Percentiles rank a stretch among this genome's conserved stretches.
phyloP scores from a whole-genome alignment of 306 rosid genomes.

The Quillaja saponaria region DNA sequence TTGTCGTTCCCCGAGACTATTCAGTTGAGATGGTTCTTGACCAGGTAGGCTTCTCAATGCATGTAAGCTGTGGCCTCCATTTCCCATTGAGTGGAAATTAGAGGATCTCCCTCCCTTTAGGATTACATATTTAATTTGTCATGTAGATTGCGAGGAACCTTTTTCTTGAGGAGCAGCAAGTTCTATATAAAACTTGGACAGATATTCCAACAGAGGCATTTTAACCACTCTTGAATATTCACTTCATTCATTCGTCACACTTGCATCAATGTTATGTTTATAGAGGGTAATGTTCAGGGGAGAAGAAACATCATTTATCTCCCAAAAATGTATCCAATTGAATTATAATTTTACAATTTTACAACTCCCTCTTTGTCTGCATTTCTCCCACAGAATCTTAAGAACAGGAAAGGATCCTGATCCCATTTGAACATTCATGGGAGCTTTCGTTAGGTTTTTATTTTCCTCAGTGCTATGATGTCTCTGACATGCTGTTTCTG shows the following conservation, averaged over 20 bases:
- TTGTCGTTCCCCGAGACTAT: conserved; percentile 60
- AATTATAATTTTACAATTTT: too few species aligned
- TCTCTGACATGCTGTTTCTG: neutral
- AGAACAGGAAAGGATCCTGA: too few species aligned
- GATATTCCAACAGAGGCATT: conserved; percentile 54
- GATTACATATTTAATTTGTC: neutral
- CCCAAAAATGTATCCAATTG: too few species aligned
- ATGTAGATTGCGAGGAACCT: conserved; percentile 79
- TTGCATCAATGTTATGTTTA: conserved; percentile 16
- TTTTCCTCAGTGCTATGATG: too few species aligned
- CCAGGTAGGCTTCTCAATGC: conserved; percentile 63
- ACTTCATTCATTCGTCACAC: conserved; percentile 30
- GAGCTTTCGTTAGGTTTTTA: neutral
- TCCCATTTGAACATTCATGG: too few species aligned
- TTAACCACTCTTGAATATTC: conserved; percentile 33
- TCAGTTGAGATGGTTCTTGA: conserved; percentile 75
- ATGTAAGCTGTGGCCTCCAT: conserved; percentile 2
- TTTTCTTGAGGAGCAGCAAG: conserved; percentile 72
- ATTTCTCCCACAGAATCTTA: too few species aligned
- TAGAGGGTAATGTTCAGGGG: too few species aligned
- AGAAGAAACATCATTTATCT: too few species aligned
- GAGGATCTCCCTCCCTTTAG: neutral
- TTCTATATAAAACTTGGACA: conserved; percentile 61
- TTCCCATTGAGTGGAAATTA: conserved; percentile 18
- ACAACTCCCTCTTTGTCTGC: too few species aligned